Evolutionary conservation across 805 yeast species (phyloP).

Genomic region (Hanseniaspora mollemarum): DNA sequence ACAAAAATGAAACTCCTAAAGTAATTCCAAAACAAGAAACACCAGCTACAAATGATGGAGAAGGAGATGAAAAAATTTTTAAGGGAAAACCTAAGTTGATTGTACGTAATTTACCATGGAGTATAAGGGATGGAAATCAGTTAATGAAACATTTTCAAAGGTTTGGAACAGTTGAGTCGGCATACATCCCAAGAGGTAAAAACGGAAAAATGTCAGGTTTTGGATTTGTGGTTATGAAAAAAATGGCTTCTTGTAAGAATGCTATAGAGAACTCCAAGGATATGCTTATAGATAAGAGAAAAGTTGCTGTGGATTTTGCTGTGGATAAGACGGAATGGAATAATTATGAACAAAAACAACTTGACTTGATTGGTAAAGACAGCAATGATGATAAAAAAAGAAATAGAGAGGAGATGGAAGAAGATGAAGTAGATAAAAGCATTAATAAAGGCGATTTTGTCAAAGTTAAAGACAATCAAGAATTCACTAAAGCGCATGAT

Average conservation of each 20-base stretch:
- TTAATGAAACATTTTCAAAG: constrained; percentile 58
- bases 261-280: constrained; percentile 71
- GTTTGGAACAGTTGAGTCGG: constrained; percentile 81
- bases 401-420: constrained; percentile 30
- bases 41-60: constrained; percentile 35
- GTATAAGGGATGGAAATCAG: constrained; percentile 65
- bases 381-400: constrained; percentile 30
- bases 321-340: constrained; percentile 81
- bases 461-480: too few species aligned
- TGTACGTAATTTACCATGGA: constrained; percentile 91
- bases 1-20: neutral
- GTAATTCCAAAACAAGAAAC: constrained; percentile 9
- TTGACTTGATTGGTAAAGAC: constrained; percentile 32
- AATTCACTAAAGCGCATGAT: too few species aligned
- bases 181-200: constrained; percentile 73
- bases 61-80: constrained; percentile 23
- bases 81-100: constrained; percentile 79
- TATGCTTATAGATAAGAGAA: constrained; percentile 74
- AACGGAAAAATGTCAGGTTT: constrained; percentile 90
- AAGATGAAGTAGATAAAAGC: constrained; percentile 31
- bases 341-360: constrained; percentile 36
- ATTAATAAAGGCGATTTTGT: constrained; percentile 24
- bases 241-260: constrained; percentile 58
- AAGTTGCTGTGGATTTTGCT: constrained; percentile 90
- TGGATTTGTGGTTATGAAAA: constrained; percentile 86